These are phyloP conservation scores for Nitzschia sp. DNA, from an alignment of 108 stramenopile species.

Conservation along the genomic window DNA sequence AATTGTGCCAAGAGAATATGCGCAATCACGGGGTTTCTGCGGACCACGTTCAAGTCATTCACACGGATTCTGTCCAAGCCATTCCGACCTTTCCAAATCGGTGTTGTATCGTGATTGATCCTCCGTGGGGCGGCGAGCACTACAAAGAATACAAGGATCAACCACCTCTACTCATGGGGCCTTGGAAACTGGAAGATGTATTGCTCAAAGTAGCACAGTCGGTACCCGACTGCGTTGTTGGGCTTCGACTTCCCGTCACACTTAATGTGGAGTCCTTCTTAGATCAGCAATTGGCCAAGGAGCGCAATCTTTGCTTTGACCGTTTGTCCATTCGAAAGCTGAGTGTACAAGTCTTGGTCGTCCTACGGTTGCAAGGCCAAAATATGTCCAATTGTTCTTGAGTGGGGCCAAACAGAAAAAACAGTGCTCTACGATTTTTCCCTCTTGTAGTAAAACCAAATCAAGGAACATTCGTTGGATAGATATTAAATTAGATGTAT, in stretches of 20 bases:
- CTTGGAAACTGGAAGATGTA: conserved; percentile 39
- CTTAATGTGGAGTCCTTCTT: conserved; percentile 21
- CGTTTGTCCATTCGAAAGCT: conserved; percentile 28
- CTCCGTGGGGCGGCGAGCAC: conserved; percentile 55
- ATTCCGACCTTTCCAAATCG: conserved; percentile 24
- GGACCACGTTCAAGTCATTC: conserved; percentile 27
- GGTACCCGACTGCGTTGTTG: conserved; percentile 35
- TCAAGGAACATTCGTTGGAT: too few species aligned
- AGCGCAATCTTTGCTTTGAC: conserved; percentile 16
- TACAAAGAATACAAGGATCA: conserved; percentile 38
- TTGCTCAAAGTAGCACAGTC: conserved; percentile 6
- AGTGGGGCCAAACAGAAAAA: too few species aligned
- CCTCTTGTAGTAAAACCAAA: too few species aligned
- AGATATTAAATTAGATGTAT: too few species aligned
- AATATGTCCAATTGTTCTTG: background rate
- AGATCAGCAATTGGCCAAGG: background rate
- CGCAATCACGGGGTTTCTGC: conserved; percentile 14
- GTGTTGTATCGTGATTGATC: conserved; percentile 41
- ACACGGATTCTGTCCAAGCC: conserved; percentile 40
- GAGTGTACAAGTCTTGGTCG: conserved; percentile 43
- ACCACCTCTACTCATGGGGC: conserved; percentile 31
- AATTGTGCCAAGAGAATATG: conserved; percentile 48
- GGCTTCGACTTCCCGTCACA: conserved; percentile 41
- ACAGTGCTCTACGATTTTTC: too few species aligned
- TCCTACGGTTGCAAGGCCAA: conserved; percentile 13